phyloP scores from a whole-genome alignment of 2,329 filamentous ascomycete species.

The Blastomyces percursus region DNA sequence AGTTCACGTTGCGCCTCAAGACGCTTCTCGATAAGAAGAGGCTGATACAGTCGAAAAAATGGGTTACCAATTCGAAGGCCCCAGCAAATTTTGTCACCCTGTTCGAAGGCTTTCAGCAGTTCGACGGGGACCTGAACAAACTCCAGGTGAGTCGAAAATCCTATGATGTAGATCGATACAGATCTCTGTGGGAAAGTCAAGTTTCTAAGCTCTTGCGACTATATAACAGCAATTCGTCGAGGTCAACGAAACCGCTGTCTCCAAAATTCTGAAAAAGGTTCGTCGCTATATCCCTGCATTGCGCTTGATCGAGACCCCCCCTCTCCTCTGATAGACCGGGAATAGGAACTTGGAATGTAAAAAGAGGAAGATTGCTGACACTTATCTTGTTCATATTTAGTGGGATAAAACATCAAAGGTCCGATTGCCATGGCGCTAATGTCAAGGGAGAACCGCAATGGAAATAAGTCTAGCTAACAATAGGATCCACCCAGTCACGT shows the following conservation, averaged over 20 bases:
- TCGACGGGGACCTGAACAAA: constrained; percentile 93
- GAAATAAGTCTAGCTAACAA: constrained; percentile 23
- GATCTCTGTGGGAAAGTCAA: background rate
- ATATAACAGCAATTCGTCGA: constrained; percentile 83
- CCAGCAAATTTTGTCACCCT: constrained; percentile 91
- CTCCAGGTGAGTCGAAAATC: constrained; percentile 47
- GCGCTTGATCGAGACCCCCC: background rate
- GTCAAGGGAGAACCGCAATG: constrained; percentile 7
- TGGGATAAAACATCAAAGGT: constrained; percentile 99
- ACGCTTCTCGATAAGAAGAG: constrained; percentile 93
- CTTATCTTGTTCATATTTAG: constrained; percentile 31
- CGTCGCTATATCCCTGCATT: constrained; percentile 17
- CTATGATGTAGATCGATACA: background rate
- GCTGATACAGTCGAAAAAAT: constrained; percentile 67
- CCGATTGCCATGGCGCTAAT: constrained; percentile 17
- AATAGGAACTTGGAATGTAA: background rate
- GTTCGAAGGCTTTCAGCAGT: constrained; percentile 94
- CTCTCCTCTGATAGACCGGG: background rate
- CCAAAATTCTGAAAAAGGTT: constrained; percentile 95
- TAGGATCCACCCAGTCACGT: constrained; percentile 52
- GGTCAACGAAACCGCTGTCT: constrained; percentile 94
- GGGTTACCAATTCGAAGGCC: constrained; percentile 66
- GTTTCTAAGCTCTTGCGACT: background rate
- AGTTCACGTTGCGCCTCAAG: constrained; percentile 88
- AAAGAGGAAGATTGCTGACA: constrained; percentile 5